Conservation (phyloP, 202 grass and related monocot genomes). For the Elaeis oleifera region DNA sequence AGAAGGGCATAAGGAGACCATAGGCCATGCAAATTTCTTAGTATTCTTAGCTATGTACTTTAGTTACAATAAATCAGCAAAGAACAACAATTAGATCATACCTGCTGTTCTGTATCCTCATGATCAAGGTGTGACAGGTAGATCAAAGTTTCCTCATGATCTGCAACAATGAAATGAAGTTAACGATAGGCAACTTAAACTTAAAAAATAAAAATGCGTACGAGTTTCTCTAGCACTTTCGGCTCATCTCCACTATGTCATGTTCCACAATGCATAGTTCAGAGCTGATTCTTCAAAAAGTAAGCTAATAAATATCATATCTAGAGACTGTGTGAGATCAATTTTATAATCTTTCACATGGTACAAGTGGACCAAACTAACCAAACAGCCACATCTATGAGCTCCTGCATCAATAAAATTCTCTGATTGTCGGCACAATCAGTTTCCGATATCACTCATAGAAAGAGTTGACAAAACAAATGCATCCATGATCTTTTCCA, state of each 20-base stretch:
- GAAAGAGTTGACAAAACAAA: too few species aligned
- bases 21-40: too few species aligned
- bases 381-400: too few species aligned
- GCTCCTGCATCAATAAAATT: too few species aligned
- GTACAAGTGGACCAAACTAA: too few species aligned
- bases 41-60: too few species aligned
- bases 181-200: background rate
- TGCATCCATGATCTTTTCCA: background rate
- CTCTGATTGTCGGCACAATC: too few species aligned
- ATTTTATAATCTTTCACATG: too few species aligned
- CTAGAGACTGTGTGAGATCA: background rate
- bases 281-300: background rate
- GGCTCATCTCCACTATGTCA: background rate
- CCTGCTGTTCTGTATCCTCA: conserved; percentile 98
- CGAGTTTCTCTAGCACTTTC: background rate
- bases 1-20: too few species aligned
- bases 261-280: background rate
- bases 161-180: conserved; percentile 23
- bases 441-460: too few species aligned
- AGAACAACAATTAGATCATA: conserved; percentile 17
- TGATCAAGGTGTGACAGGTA: conserved; percentile 97
- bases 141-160: conserved; percentile 99
- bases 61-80: background rate
- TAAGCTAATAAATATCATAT: background rate
- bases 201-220: background rate